A percentile compares a stretch with the other conserved stretches of the same genome.
phyloP scores from a whole-genome alignment of 2,329 filamentous ascomycete species.

The Colletotrichum sojae region DNA sequence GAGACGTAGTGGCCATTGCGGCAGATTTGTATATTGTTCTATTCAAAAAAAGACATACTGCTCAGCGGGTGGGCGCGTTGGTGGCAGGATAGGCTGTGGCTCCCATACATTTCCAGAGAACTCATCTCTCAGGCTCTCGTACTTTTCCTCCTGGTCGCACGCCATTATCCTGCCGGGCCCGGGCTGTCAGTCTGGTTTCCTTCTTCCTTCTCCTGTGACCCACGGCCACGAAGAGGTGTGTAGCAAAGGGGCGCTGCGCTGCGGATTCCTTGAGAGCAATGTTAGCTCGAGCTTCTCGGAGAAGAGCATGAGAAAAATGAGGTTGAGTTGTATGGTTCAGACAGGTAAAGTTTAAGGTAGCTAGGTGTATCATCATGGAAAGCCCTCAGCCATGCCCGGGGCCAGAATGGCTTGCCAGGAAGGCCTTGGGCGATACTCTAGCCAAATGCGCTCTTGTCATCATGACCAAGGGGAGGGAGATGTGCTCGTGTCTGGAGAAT shows the following conservation, averaged over 20 bases:
- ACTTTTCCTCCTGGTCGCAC: conserved; percentile 93
- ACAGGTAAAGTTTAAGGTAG: conserved; percentile 91
- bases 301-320: conserved; percentile 36
- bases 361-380: conserved; percentile 99
- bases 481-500: background rate
- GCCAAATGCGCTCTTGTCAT: conserved; percentile 99
- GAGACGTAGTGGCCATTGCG: conserved; percentile 97
- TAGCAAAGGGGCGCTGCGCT: conserved; percentile 49
- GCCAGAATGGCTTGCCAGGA: conserved; percentile 83
- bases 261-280: conserved; percentile 45
- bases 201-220: background rate
- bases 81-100: conserved; percentile 22
- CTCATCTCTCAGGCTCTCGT: conserved; percentile 83
- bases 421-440: conserved; percentile 87
- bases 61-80: conserved; percentile 30
- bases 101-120: conserved; percentile 86
- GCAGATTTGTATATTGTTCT: conserved; percentile 88
- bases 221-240: background rate
- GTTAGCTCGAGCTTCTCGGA: conserved; percentile 39
- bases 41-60: conserved; percentile 42
- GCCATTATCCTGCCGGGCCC: conserved; percentile 81
- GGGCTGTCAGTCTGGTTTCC: conserved; percentile 29
- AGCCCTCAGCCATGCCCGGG: conserved; percentile 70
- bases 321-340: conserved; percentile 72
- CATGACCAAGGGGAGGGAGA: conserved; percentile 65